These are phyloP conservation scores for Ceratorhiza oryzae-sativae DNA, from an alignment of 1,284 basidiomycete genomes.

Conservation along the genomic window DNA sequence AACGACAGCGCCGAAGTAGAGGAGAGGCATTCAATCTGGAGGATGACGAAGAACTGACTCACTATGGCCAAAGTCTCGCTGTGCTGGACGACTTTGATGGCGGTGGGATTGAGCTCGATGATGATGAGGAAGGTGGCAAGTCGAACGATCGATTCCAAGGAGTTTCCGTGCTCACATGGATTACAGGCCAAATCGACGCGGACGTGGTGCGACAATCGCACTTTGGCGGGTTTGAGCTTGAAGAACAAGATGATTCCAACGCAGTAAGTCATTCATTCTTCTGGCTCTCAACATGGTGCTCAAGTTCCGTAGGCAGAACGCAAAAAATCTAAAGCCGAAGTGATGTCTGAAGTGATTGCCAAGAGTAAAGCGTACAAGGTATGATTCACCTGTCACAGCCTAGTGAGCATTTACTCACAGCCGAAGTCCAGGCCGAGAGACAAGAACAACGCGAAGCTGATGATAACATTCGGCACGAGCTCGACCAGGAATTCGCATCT, in stretches of 20 bases:
- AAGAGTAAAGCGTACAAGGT: conserved; percentile 97
- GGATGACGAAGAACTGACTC: conserved; percentile 89
- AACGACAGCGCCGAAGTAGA: conserved; percentile 81
- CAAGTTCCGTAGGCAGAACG: conserved; percentile 63
- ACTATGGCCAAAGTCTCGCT: conserved; percentile 88
- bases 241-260: conserved; percentile 63
- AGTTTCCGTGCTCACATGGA: conserved; percentile 47
- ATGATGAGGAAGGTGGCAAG: conserved; percentile 72
- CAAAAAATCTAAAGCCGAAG: conserved; percentile 93
- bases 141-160: conserved; percentile 39
- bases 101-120: conserved; percentile 73
- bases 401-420: background rate
- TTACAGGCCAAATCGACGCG: conserved; percentile 68
- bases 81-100: conserved; percentile 88
- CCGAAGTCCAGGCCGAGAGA: conserved; percentile 68
- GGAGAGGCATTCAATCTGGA: conserved; percentile 88
- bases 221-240: conserved; percentile 88
- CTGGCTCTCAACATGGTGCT: background rate
- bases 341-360: conserved; percentile 97
- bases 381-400: conserved; percentile 37
- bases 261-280: conserved; percentile 50
- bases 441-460: conserved; percentile 89
- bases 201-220: conserved; percentile 72
- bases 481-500: conserved; percentile 88
- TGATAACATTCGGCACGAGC: conserved; percentile 84